These are phyloP conservation scores for Didymella segeticola DNA, from an alignment of 2,329 filamentous ascomycete genomes.

Conservation along the genomic window DNA sequence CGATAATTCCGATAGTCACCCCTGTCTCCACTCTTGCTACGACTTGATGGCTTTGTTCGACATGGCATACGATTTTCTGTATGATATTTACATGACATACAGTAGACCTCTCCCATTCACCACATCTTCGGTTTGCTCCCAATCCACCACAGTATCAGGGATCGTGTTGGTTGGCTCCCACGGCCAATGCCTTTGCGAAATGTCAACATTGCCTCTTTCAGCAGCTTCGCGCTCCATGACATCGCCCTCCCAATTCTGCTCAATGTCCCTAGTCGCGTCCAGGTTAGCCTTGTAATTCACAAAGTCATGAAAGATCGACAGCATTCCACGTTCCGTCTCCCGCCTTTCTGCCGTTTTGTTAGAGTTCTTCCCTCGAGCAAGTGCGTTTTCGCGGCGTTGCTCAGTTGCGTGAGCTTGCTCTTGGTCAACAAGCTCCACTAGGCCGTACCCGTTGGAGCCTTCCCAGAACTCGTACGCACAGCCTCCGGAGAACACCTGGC, in stretches of 20 bases:
- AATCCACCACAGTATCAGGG: conserved; percentile 7
- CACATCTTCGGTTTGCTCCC: background rate
- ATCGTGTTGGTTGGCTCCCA: conserved; percentile 9
- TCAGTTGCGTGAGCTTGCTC: background rate
- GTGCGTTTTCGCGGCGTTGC: background rate
- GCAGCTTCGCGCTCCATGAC: conserved; percentile 4
- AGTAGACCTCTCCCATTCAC: background rate
- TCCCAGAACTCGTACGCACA: conserved; percentile 21
- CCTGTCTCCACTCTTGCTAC: conserved; percentile 16
- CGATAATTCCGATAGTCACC: conserved; percentile 13
- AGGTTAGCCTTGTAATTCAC: conserved; percentile 11
- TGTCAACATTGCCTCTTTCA: conserved; percentile 3
- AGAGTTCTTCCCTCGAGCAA: background rate
- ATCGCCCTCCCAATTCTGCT: conserved; percentile 8
- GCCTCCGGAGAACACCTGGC: conserved; percentile 20
- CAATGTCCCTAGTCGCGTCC: conserved; percentile 1
- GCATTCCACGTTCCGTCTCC: conserved; percentile 1
- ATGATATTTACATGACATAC: conserved; percentile 9
- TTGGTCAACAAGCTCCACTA: conserved; percentile 10
- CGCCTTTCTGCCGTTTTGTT: conserved; percentile 11
- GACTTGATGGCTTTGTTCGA: too few species aligned
- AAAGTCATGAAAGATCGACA: conserved; percentile 13
- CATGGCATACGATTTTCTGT: too few species aligned
- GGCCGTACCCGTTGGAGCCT: conserved; percentile 10
- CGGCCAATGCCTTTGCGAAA: conserved; percentile 4